Base-by-base conservation (phyloP, 2,329 filamentous ascomycete genomes). In the Aureobasidium sp. region DNA sequence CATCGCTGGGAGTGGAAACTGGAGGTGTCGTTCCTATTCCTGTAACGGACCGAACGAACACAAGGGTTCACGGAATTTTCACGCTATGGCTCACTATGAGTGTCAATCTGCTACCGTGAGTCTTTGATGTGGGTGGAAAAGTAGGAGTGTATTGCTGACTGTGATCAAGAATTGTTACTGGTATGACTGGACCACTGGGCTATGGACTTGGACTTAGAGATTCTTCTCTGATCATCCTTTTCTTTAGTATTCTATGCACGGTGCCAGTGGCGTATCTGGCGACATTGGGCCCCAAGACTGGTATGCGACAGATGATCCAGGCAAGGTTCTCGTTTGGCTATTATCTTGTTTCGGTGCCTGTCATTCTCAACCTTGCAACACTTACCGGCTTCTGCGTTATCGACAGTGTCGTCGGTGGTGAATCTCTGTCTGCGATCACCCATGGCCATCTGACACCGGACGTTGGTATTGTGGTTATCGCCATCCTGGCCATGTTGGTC, bases 291-390 rank as follows among this genome's bases (percentile, higher is more conserved):
- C 82, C 84, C 4, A 81, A 81, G 71, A 86, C 83, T 10, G 85
- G 84, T 45, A 81, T 87, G 78, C 78, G 85, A 16, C 84, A 87
- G 71, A 85, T 87, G 78, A 80, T 87, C 8, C 83, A 85, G 66
- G 84, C 85, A 4, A 77, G 85, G 27, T 87, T 82, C 70, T 82
- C 80, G 44, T 88, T 86, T 68, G 84, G 57, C 76, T 82, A 72
- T 44, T 86, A 85, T 67, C 73, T 83, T 25, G 81, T 85, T 37
- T 81, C 79, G 0, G 69, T 87, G n/a, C 79, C 83, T 2, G 81
- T 86, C 3, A 68, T 87, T 10, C 75, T 87, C 63, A 87, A 87
- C 67, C 75, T 87, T 29, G 83, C 83, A 15, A 86, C 83, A 0
- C 74, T 86, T 2, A 82, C 79, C 4, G 84, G 84, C n/a, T 87